Evolutionary conservation across 441 rosid species (phyloP), one percentile per base, ranked within the genome.

Genomic region (Cnidoscolus chayamansa): DNA sequence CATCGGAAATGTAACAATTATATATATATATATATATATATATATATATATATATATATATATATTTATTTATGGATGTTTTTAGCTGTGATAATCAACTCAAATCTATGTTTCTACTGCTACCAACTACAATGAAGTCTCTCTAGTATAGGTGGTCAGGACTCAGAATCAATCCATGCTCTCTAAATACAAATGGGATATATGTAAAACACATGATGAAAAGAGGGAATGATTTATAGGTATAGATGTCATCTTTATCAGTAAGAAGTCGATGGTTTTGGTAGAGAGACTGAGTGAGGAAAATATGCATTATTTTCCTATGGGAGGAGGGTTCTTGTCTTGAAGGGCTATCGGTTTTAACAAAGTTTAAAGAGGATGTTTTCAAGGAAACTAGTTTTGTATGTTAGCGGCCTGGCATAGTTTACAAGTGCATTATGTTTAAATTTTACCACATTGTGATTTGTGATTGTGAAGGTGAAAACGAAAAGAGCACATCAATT

Each of bases 321-420:
- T 59, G 71, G 67, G 68, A 68, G 72, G n/a, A 2, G 61, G 51
- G 45, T 61, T 47, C 35, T 71, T 80, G 83, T 76, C 83, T 71
- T 76, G 32, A 73, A 60, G 16, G 56, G 60, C 47, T 19, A 72
- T 76, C 74, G 84, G 66, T 78, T 60, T 35, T 62, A 66, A 71
- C 85, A 67, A 81, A 71, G 85, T 72, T 10, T 8, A 13, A 51
- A 55, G 68, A 70, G 75, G 84, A 78, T 66, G 71, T 64, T 81
- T 65, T 71, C 83, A 71, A 78, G 76, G 77, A 70, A 72, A 58
- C 51, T 20, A 10, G 58, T 58, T 74, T 80, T 72, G 86, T 71
- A 40, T 57, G 47, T 6, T 74, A 51, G 77, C 35, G 19, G 70
- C 73, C 25, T 25, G 25, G 25, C 25, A 25, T 25, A 25, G 25